phyloP scores from a whole-genome alignment of 1,284 basidiomycete genomes.

The Ganoderma resinaceum region DNA sequence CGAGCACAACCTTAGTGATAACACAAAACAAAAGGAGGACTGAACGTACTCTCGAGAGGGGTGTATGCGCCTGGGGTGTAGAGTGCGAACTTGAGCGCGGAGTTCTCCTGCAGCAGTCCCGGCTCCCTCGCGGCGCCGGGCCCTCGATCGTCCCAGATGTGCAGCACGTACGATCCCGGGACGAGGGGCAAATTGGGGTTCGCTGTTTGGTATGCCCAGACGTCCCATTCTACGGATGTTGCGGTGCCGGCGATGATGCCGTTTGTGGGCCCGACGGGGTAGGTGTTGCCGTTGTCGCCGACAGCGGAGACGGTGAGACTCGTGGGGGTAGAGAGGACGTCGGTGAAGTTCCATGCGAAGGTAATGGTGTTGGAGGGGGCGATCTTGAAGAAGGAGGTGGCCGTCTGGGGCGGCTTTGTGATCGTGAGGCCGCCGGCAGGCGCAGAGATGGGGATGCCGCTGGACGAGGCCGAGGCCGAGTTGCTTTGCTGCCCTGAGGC shows the following conservation, averaged over 20 bases:
- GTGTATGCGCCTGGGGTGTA: conserved; percentile 86
- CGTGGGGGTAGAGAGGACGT: conserved; percentile 70
- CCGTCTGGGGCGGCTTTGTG: conserved; percentile 81
- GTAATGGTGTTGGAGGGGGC: conserved; percentile 78
- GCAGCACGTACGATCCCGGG: conserved; percentile 77
- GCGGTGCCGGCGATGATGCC: conserved; percentile 76
- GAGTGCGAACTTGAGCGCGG: conserved; percentile 79
- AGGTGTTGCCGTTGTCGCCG: conserved; percentile 88
- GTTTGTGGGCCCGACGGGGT: conserved; percentile 82
- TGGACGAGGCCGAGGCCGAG: conserved; percentile 7
- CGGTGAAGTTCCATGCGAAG: conserved; percentile 92
- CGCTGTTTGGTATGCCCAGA: conserved; percentile 76
- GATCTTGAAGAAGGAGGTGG: conserved; percentile 91
- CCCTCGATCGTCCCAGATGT: conserved; percentile 84
- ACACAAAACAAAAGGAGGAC: conserved; percentile 29
- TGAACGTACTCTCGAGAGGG: conserved; percentile 70
- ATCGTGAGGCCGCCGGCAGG: conserved; percentile 73
- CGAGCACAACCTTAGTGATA: not conserved
- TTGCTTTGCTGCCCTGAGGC: conserved; percentile 7
- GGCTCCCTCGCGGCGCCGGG: conserved; percentile 60
- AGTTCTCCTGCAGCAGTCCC: conserved; percentile 78
- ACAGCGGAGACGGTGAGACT: conserved; percentile 83
- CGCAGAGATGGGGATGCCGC: conserved; percentile 58
- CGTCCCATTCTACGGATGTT: conserved; percentile 82
- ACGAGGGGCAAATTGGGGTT: conserved; percentile 74